Conservation (phyloP, 306 rosid species). For the Hippophae rhamnoides region DNA sequence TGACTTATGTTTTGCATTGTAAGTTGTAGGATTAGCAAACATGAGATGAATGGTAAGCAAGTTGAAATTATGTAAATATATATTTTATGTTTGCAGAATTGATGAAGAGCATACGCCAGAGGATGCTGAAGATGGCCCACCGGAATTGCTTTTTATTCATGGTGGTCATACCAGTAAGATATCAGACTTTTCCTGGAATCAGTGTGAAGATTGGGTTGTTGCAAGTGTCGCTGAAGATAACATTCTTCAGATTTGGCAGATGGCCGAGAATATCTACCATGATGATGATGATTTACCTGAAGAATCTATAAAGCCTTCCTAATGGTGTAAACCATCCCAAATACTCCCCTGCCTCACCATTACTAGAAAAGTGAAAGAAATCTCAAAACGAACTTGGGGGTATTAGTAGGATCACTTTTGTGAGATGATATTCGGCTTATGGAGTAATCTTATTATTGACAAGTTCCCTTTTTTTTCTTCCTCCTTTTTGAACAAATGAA, state of each 20-base stretch:
- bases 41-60: no score
- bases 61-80: no score
- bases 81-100: constrained; percentile 40
- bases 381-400: no score
- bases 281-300: constrained; percentile 95
- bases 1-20: no score
- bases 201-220: constrained; percentile 96
- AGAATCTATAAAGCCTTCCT: constrained; percentile 58
- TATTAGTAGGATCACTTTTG: no score
- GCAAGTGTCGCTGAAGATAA: constrained; percentile 98
- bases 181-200: constrained; percentile 97
- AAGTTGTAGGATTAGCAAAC: no score
- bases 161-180: constrained; percentile 99
- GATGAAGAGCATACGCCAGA: constrained; percentile 94
- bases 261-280: constrained; percentile 98
- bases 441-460: no score
- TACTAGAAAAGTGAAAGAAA: no score
- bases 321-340: constrained; percentile 2
- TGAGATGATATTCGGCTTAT: no score
- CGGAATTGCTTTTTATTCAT: constrained; percentile 88
- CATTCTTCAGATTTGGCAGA: constrained; percentile 99
- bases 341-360: no score
- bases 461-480: no score
- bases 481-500: no score
- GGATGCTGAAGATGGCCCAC: constrained; percentile 92